Evolutionary conservation across 257 asterid species (phyloP), one percentile per base, ranked within the genome.

Genomic region (Nyctanthes arbortristis): DNA sequence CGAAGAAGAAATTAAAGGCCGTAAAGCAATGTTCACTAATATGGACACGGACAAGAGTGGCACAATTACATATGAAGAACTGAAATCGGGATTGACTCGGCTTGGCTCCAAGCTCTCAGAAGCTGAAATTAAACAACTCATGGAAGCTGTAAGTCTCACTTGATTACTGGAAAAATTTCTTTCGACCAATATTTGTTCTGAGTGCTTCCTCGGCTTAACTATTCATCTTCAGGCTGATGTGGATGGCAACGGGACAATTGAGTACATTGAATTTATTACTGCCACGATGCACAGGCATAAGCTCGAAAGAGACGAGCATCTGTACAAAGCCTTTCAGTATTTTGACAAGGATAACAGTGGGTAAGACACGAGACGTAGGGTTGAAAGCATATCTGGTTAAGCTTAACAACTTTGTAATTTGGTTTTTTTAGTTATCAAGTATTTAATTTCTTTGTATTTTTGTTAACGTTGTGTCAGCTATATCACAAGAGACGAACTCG

Each of bases 1-100:
- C 0, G 97, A 91, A 77, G 97, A 91, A 78, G 97, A 91, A 75
- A 91, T 91, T 39, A 85, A 89, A 75, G 97, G 97, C 56, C 85
- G 89, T 14, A 89, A 81, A 75, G 84, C 93, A 34, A 89, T 81
- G 95, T 91, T 91, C 64, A 74, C 83, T 22, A 91, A 87, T 75
- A 85, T 91, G 56, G 95, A 91, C 75, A 89, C 96, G 0, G 97
- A 91, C 61, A 87, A 87, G 0, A 89, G 93, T 59, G 97, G 97
- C 52, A 81, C 97, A 39, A 91, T 91, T 79, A 91, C 97, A 11
- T 89, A 85, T 40, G 97, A 91, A 79, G 96, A 91, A 59, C 69
- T 91, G 71, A 91, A 91, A 79, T 74, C 87, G 45, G 97, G 97
- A 29, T 76, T 91, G 79, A 92, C 97, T 63, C 85, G 95, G 28